A percentile compares a stretch with the other conserved stretches of the same genome.
Conservation (phyloP, 768 basidiomycete genomes). For the Gymnopilus junonius region DNA sequence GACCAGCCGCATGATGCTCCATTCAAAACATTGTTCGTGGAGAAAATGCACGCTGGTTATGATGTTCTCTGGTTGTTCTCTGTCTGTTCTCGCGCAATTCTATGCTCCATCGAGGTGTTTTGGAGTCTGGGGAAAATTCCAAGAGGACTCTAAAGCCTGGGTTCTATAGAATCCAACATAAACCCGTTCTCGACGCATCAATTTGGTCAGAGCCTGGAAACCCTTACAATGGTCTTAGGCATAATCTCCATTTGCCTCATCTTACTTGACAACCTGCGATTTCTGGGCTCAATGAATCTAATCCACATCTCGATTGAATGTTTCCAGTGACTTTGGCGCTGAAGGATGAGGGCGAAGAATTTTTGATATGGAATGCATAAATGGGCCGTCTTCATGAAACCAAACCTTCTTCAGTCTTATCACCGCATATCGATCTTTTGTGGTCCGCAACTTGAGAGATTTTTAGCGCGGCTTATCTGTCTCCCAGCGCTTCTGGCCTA, state of each 20-base stretch:
- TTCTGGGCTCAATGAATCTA: neutral
- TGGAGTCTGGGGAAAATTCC: neutral
- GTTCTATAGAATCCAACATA: neutral
- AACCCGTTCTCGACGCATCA: slow-evolving; percentile 11
- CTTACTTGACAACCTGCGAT: neutral
- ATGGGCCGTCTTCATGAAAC: too few relatives aligned
- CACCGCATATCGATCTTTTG: neutral
- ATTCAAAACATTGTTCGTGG: neutral
- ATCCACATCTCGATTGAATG: neutral
- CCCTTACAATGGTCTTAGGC: neutral
- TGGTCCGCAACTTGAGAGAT: neutral
- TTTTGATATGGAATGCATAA: neutral
- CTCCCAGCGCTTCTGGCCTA: neutral
- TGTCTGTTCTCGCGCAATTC: neutral
- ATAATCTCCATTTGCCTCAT: neutral
- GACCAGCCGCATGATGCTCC: neutral
- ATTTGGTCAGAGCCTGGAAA: neutral
- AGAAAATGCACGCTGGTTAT: neutral
- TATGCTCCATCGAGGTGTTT: neutral
- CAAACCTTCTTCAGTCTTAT: neutral
- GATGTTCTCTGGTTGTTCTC: neutral
- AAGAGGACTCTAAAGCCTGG: neutral
- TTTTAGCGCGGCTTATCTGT: neutral
- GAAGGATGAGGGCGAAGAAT: neutral
- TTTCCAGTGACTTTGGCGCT: neutral